Conservation (phyloP, 2,329 filamentous ascomycete genomes). For the Arthrobotrys sinensis region DNA sequence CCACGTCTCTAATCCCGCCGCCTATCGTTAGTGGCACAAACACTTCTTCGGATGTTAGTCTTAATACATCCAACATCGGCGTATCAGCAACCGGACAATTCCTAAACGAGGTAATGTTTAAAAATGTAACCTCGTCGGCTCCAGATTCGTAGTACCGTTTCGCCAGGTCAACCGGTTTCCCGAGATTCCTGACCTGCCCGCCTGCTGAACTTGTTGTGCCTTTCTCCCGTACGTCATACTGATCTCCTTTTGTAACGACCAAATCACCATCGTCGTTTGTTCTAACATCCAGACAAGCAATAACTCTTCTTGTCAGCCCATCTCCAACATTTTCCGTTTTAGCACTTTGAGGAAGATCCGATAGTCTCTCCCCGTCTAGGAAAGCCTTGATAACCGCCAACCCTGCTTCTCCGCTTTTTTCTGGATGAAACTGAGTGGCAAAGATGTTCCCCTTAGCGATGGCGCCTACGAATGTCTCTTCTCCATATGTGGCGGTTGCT, state of each 20-base stretch:
- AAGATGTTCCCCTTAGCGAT: slow-evolving; percentile 88
- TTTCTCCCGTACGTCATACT: slow-evolving; percentile 98
- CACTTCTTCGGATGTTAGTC: slow-evolving; percentile 87
- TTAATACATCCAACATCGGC: slow-evolving; percentile 95
- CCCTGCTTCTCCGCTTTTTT: slow-evolving; percentile 94
- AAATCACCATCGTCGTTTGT: slow-evolving; percentile 94
- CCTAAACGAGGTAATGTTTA: slow-evolving; percentile 98
- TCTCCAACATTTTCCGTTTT: slow-evolving; percentile 47
- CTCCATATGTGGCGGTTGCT: slow-evolving; percentile 89
- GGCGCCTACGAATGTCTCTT: slow-evolving; percentile 91
- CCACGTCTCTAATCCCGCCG: slow-evolving; percentile 92
- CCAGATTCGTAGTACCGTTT: slow-evolving; percentile 95
- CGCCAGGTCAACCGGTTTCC: slow-evolving; percentile 96
- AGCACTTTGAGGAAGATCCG: slow-evolving; percentile 54
- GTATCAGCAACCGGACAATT: slow-evolving; percentile 93
- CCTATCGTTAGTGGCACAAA: slow-evolving; percentile 97
- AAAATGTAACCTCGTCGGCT: slow-evolving; percentile 95
- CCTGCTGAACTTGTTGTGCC: slow-evolving; percentile 69
- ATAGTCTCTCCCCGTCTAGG: slow-evolving; percentile 75
- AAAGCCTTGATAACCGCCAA: slow-evolving; percentile 88
- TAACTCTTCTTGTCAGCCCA: slow-evolving; percentile 90
- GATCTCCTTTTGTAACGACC: slow-evolving; percentile 97
- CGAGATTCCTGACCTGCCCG: slow-evolving; percentile 83
- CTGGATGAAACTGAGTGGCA: slow-evolving; percentile 96
- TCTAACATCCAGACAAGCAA: slow-evolving; percentile 95